phyloP scores from a whole-genome alignment of 2,329 filamentous ascomycete genomes.

The Pyrenochaeta sp. region DNA sequence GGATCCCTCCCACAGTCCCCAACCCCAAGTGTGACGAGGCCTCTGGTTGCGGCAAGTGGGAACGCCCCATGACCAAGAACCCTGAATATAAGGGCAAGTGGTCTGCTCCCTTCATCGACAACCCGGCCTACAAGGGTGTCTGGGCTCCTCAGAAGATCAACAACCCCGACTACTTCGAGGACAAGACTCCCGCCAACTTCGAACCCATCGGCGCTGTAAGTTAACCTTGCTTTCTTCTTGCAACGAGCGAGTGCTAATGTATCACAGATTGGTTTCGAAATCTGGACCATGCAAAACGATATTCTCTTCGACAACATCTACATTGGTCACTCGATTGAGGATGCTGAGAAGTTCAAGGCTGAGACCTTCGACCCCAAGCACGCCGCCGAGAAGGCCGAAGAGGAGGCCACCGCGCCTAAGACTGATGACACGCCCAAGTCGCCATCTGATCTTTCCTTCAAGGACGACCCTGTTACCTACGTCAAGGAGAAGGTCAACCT shows the following conservation, averaged over 20 bases:
- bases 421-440: slow-evolving; percentile 69
- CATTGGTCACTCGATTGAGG: slow-evolving; percentile 94
- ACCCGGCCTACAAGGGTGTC: slow-evolving; percentile 95
- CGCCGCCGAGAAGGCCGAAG: slow-evolving; percentile 78
- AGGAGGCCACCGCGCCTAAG: slow-evolving; percentile 83
- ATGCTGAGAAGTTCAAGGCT: slow-evolving; percentile 85
- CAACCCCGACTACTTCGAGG: slow-evolving; percentile 96
- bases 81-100: slow-evolving; percentile 99
- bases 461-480: slow-evolving; percentile 86
- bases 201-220: slow-evolving; percentile 97
- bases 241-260: slow-evolving; percentile 17
- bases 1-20: slow-evolving; percentile 85
- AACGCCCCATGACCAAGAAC: slow-evolving; percentile 91
- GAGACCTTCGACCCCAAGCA: slow-evolving; percentile 93
- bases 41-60: slow-evolving; percentile 94
- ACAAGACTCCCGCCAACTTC: slow-evolving; percentile 95
- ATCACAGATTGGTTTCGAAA: slow-evolving; percentile 89
- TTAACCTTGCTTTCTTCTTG: slow-evolving; percentile 40
- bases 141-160: slow-evolving; percentile 96
- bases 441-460: slow-evolving; percentile 82
- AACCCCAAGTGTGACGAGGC: slow-evolving; percentile 96
- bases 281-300: slow-evolving; percentile 99
- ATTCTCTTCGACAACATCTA: slow-evolving; percentile 99
- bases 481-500: slow-evolving; percentile 92
- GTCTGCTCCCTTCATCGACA: slow-evolving; percentile 90